A percentile compares a stretch with the other conserved stretches of the same genome.
phyloP scores from a whole-genome alignment of 495 filamentous ascomycete genomes.

The Daldinia loculata region DNA sequence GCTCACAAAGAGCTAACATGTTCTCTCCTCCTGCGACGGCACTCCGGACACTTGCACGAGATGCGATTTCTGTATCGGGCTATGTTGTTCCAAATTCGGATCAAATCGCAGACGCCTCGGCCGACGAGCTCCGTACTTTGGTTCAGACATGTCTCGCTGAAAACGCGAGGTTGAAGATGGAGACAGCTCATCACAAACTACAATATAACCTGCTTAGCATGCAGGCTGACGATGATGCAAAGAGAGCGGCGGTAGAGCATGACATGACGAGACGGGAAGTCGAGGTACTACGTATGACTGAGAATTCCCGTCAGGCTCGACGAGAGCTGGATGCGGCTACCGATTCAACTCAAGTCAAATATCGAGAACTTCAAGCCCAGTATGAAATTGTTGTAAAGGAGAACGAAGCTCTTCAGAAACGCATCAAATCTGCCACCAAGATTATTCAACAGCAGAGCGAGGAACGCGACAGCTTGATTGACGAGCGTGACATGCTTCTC shows the following conservation, averaged over 20 bases:
- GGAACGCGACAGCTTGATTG: constrained; percentile 68
- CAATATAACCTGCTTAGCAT: constrained; percentile 89
- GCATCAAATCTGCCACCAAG: constrained; percentile 76
- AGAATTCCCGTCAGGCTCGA: constrained; percentile 59
- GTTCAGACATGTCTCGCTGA: constrained; percentile 62
- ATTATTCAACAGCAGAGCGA: constrained; percentile 73
- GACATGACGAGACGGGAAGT: constrained; percentile 92
- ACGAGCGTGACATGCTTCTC: constrained; percentile 78
- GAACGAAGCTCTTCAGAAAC: constrained; percentile 68
- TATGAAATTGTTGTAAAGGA: constrained; percentile 70
- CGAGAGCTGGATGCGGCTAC: constrained; percentile 53
- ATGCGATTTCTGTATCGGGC: constrained; percentile 58
- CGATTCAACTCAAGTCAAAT: constrained; percentile 55
- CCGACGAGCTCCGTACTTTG: constrained; percentile 66
- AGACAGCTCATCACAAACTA: constrained; percentile 88
- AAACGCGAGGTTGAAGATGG: constrained; percentile 74
- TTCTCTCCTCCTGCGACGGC: constrained; percentile 67
- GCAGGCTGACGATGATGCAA: constrained; percentile 84
- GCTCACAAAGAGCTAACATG: constrained; percentile 53
- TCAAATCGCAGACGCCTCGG: constrained; percentile 69
- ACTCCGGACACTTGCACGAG: constrained; percentile 59
- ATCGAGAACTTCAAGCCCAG: constrained; percentile 55
- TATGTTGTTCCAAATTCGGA: constrained; percentile 67
- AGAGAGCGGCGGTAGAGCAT: constrained; percentile 90
- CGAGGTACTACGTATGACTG: constrained; percentile 77